phyloP scores from a whole-genome alignment of 1,284 basidiomycete species.

The Malassezia restricta region DNA sequence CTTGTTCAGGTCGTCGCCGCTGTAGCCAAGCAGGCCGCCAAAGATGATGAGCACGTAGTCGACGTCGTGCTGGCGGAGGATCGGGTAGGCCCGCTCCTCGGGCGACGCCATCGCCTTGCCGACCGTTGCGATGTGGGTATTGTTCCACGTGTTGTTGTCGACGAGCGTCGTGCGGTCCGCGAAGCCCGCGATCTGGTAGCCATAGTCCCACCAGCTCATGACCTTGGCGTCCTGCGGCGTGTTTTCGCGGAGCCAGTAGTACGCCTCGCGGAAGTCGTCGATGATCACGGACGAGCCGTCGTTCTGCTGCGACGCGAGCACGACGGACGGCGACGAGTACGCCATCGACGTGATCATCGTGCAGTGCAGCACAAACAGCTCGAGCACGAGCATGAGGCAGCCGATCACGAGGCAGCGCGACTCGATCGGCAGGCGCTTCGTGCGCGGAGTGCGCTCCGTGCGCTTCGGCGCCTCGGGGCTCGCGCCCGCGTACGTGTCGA shows the following conservation, averaged over 20 bases:
- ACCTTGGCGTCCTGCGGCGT: slow-evolving; percentile 81
- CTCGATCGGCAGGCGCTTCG: slow-evolving; percentile 63
- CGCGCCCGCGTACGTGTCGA: slow-evolving; percentile 70
- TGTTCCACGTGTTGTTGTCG: slow-evolving; percentile 99
- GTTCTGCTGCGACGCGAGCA: slow-evolving; percentile 64
- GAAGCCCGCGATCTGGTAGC: slow-evolving; percentile 98
- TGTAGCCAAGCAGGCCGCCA: slow-evolving; percentile 89
- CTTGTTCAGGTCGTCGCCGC: slow-evolving; percentile 99
- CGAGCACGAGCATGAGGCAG: slow-evolving; percentile 66
- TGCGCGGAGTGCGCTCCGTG: slow-evolving; percentile 45
- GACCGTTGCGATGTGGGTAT: slow-evolving; percentile 53
- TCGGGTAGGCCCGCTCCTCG: slow-evolving; percentile 93
- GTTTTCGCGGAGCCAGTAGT: slow-evolving; percentile 96
- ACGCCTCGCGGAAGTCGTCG: slow-evolving; percentile 99
- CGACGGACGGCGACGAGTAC: slow-evolving; percentile 95
- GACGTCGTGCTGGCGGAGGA: slow-evolving; percentile 91
- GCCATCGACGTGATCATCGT: slow-evolving; percentile 90
- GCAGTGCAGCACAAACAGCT: slow-evolving; percentile 72
- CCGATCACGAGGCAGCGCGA: slow-evolving; percentile 64
- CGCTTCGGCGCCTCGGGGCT: background rate
- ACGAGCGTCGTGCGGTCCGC: slow-evolving; percentile 92
- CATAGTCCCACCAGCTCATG: slow-evolving; percentile 99
- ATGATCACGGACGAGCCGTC: slow-evolving; percentile 91
- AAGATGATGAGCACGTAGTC: slow-evolving; percentile 97
- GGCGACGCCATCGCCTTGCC: slow-evolving; percentile 70